phyloP scores from a whole-genome alignment of 2,329 filamentous ascomycete species.

The Alternaria sp. region DNA sequence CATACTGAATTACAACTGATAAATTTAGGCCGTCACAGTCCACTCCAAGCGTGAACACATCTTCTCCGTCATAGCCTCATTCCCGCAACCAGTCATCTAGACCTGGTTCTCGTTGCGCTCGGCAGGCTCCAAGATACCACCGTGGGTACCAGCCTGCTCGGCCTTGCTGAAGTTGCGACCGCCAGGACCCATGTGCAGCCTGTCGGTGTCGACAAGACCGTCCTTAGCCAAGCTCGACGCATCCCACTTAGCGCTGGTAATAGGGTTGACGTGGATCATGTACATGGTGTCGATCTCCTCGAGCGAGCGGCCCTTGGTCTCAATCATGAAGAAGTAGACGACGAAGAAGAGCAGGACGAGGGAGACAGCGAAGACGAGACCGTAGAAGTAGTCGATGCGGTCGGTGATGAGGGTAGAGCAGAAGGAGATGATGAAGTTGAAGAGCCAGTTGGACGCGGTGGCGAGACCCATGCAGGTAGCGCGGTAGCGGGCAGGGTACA shows the following conservation, averaged over 20 bases:
- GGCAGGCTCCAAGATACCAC: constrained; percentile 30
- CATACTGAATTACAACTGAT: constrained; percentile 2
- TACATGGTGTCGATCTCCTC: constrained; percentile 82
- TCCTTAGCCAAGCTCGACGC: constrained; percentile 36
- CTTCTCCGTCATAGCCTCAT: neutral
- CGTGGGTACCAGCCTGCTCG: constrained; percentile 30
- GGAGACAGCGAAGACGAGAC: constrained; percentile 77
- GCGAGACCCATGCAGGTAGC: constrained; percentile 54
- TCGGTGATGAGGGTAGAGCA: constrained; percentile 80
- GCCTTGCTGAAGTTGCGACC: constrained; percentile 44
- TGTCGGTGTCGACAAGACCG: constrained; percentile 42
- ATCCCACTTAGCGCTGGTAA: constrained; percentile 65
- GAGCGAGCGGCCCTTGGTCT: constrained; percentile 74
- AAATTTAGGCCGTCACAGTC: neutral
- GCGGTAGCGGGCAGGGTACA: constrained; percentile 67
- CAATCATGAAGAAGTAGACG: constrained; percentile 80
- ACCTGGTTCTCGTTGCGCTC: constrained; percentile 33
- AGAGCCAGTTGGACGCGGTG: constrained; percentile 53
- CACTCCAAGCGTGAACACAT: neutral
- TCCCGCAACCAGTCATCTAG: constrained; percentile 1
- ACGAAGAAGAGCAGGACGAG: constrained; percentile 66
- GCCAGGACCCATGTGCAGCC: constrained; percentile 39
- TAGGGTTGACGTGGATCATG: constrained; percentile 67
- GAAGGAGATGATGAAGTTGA: constrained; percentile 63
- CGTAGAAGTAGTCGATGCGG: constrained; percentile 74